phyloP scores from a whole-genome alignment of 805 yeast species.

The Yamadazyma nakazawae region DNA sequence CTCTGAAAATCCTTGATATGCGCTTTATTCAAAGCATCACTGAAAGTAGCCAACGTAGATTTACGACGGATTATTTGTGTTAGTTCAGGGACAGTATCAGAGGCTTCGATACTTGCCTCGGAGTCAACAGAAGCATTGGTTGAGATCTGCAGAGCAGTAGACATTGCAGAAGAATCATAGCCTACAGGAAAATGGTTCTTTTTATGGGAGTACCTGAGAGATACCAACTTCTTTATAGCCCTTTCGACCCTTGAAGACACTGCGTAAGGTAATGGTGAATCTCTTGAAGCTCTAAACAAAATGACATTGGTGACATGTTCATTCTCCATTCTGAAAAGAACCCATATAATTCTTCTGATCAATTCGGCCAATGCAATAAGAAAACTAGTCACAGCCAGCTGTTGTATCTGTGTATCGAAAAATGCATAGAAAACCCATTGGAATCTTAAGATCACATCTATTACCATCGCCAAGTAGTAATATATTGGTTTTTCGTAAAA shows the following conservation, averaged over 20 bases:
- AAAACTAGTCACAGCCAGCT: conserved; percentile 84
- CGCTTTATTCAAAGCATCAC: conserved; percentile 63
- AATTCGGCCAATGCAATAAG: conserved; percentile 80
- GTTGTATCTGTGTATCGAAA: conserved; percentile 73
- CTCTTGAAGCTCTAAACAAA: conserved; percentile 82
- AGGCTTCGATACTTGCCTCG: conserved; percentile 7
- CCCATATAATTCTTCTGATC: conserved; percentile 83
- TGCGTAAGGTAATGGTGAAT: conserved; percentile 79
- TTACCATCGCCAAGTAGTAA: conserved; percentile 66
- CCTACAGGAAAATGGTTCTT: not conserved
- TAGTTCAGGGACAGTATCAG: conserved; percentile 1
- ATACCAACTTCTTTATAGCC: conserved; percentile 35
- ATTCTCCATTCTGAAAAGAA: conserved; percentile 89
- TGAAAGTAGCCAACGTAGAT: conserved; percentile 39
- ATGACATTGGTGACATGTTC: conserved; percentile 92
- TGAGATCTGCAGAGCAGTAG: conserved; percentile 8
- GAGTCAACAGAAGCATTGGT: conserved; percentile 9
- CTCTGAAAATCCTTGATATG: conserved; percentile 86
- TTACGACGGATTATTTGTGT: conserved; percentile 2
- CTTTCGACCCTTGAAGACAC: conserved; percentile 31
- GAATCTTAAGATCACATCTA: conserved; percentile 73
- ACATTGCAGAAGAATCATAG: conserved; percentile 6
- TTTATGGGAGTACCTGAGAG: conserved; percentile 23
- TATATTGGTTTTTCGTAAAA: conserved; percentile 53
- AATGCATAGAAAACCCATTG: conserved; percentile 91